Evolutionary conservation across 352 stramenopile species (phyloP), one percentile per base, ranked within the genome.

Genomic region (Hyaloperonospora arabidopsidis): DNA sequence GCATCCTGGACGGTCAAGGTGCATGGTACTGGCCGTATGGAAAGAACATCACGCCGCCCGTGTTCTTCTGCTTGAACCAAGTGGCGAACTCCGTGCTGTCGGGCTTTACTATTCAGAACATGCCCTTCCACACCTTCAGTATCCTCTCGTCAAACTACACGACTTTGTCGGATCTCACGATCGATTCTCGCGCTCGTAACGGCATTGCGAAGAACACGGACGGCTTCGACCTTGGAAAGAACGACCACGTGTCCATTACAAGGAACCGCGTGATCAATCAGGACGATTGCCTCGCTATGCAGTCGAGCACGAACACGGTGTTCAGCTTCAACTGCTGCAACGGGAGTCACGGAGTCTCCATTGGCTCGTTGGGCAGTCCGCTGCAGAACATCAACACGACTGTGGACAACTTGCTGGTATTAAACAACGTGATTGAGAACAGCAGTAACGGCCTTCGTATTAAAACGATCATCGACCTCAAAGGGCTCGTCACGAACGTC

Each of bases 11-110:
- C n/a, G 68, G 68, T 17, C 65, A 74, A 39, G 65, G 68, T 1
- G 29, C 23, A 7, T 72, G 61, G 61, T 74, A 77, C 57, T 77
- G 68, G 68, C 56, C 61, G 17, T 55, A 77, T 22, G 63, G 58
- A 4, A 15, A 45, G 36, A 64, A 46, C 14, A 58, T 74, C 40
- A 65, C 52, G 0, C 54, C 58, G 4, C 68, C 65, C 0, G 58
- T 72, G 19, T 68, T 77, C 48, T 67, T 77, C 40, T 55, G 61
- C 25, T 7, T 29, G 46, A 72, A 18, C 65, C 54, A 17, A 53
- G 49, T 44, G 4, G 34, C 34, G 34, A 40, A 17, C 8, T 74
- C 68, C 6, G 63, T 12, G 2, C 36, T 77, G 0, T 67, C 61
- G 39, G 66, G 59, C 6, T 74, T 73, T 28, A 74, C 56, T 3